phyloP scores from a whole-genome alignment of 192 early-diverging fungal species.

The Borealophlyctis nickersoniae region DNA sequence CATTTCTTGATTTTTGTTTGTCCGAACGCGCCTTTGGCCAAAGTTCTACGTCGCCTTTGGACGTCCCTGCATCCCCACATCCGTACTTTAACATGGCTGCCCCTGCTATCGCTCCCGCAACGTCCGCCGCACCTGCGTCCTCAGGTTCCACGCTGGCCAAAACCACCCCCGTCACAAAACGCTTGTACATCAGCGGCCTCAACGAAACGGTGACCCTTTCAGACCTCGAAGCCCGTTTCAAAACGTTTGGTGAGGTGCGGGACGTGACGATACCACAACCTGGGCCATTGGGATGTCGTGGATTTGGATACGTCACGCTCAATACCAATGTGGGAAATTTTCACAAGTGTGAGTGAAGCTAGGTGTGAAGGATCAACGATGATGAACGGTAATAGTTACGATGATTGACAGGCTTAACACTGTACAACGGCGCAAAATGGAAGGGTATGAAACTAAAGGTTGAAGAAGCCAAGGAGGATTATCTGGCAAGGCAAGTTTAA shows the following conservation, averaged over 20 bases:
- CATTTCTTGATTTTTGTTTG: too few species aligned
- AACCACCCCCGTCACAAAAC: conserved; percentile 36
- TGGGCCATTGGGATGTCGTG: conserved; percentile 49
- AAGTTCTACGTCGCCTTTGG: too few species aligned
- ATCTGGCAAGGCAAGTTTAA: conserved; percentile 45
- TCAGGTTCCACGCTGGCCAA: conserved; percentile 3
- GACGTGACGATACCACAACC: conserved; percentile 47
- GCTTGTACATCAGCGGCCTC: conserved; percentile 78
- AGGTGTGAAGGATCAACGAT: not conserved
- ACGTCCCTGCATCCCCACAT: too few species aligned
- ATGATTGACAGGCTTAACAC: conserved; percentile 44
- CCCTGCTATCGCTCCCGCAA: not conserved
- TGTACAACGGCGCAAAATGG: conserved; percentile 80
- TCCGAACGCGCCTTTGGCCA: too few species aligned
- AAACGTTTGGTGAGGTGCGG: conserved; percentile 63
- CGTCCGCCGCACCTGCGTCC: not conserved
- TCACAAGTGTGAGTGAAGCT: conserved; percentile 60
- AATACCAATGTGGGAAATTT: conserved; percentile 64
- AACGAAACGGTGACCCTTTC: conserved; percentile 48
- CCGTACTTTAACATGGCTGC: not conserved
- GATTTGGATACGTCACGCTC: conserved; percentile 73
- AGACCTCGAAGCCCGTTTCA: conserved; percentile 66
- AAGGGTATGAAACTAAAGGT: conserved; percentile 74
- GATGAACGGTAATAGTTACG: not conserved
- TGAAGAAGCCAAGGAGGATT: conserved; percentile 78